Evolutionary conservation across 345 rosid species (phyloP).

Genomic region (Lepidium africanum): DNA sequence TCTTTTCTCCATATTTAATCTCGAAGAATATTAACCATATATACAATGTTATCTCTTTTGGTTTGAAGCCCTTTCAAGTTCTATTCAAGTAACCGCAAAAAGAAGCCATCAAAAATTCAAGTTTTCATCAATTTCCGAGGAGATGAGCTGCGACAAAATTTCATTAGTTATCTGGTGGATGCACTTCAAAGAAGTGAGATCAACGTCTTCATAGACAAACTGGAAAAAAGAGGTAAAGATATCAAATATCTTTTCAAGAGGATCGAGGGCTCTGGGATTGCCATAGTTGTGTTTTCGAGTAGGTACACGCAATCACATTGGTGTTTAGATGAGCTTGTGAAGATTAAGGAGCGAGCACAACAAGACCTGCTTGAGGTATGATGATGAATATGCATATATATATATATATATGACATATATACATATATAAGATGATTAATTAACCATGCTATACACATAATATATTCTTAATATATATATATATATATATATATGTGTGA

Average conservation of each 20-base stretch:
- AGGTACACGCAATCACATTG: not conserved
- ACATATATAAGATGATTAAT: too few species aligned
- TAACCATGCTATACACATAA: too few species aligned
- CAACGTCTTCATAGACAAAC: not conserved
- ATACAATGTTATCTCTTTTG: not conserved
- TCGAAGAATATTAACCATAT: too few species aligned
- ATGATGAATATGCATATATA: not conserved
- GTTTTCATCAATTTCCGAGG: slow-evolving; percentile 20
- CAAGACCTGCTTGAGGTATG: not conserved
- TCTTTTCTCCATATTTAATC: too few species aligned
- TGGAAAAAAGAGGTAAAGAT: not conserved
- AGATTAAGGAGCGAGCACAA: not conserved
- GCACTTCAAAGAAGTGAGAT: not conserved
- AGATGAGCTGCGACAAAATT: not conserved
- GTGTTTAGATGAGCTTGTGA: slow-evolving; percentile 7
- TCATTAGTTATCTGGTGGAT: not conserved
- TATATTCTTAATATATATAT: too few species aligned
- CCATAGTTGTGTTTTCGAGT: not conserved
- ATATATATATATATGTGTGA: too few species aligned
- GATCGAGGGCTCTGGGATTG: not conserved
- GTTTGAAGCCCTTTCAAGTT: not conserved
- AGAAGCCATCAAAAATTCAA: not conserved
- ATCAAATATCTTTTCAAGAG: not conserved
- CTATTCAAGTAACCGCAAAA: not conserved
- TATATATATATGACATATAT: not conserved